Conservation (phyloP, 2,329 filamentous ascomycete species). For the Coniochaeta sp. region DNA sequence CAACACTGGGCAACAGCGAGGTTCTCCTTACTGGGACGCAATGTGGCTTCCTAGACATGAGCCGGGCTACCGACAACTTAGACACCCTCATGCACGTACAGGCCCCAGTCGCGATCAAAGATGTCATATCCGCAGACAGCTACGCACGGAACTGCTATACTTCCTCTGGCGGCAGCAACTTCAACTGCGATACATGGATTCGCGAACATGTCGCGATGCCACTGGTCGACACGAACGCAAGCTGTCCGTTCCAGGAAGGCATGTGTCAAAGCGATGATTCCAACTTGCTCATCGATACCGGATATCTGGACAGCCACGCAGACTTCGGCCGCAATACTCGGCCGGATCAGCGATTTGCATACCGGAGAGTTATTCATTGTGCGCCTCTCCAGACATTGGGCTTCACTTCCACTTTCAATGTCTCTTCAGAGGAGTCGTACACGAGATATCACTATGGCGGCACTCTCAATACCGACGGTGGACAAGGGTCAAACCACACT, state of each 20-base stretch:
- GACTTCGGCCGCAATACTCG: slow-evolving; percentile 4
- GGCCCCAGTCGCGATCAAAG: neutral
- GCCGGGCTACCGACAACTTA: too few relatives aligned
- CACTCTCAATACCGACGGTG: too few relatives aligned
- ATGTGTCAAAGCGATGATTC: neutral
- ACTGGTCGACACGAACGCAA: neutral
- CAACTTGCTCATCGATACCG: slow-evolving; percentile 3
- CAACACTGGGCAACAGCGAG: neutral
- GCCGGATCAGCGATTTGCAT: neutral
- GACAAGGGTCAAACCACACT: too few relatives aligned
- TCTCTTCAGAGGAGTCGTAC: neutral
- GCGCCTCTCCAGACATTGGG: neutral
- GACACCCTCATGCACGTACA: neutral
- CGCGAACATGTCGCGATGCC: neutral
- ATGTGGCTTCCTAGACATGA: neutral
- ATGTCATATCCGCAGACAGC: neutral
- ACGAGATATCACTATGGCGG: neutral
- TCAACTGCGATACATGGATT: neutral
- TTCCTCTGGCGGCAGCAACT: neutral
- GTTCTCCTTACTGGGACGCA: neutral
- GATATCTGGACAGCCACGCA: slow-evolving; percentile 5
- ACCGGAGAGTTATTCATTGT: neutral
- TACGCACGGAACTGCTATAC: neutral
- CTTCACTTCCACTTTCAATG: neutral
- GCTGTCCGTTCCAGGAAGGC: slow-evolving; percentile 2